These are phyloP conservation scores for Dactylellina parvicollis DNA, from an alignment of 2,329 filamentous ascomycete species.

Conservation along the genomic window DNA sequence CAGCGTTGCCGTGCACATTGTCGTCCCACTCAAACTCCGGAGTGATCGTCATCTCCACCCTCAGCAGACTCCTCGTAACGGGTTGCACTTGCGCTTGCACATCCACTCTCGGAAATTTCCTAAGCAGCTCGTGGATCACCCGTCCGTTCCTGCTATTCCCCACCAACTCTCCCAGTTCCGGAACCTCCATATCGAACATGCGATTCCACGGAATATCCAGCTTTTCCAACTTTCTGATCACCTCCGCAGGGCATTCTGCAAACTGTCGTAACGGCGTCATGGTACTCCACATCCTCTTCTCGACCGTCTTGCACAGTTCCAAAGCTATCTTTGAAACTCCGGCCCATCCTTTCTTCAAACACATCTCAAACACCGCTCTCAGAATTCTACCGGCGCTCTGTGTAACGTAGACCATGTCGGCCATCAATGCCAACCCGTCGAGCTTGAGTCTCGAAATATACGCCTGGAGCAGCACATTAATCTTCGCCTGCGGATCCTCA, in stretches of 20 bases:
- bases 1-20: constrained; percentile 82
- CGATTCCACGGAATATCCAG: constrained; percentile 93
- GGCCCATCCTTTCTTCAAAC: constrained; percentile 96
- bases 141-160: constrained; percentile 74
- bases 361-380: constrained; percentile 94
- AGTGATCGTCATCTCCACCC: constrained; percentile 87
- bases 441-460: constrained; percentile 95
- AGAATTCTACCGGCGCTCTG: constrained; percentile 97
- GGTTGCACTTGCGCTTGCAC: constrained; percentile 94
- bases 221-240: constrained; percentile 89
- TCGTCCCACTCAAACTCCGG: constrained; percentile 98
- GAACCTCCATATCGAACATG: constrained; percentile 96
- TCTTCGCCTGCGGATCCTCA: constrained; percentile 95
- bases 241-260: constrained; percentile 77
- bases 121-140: constrained; percentile 83
- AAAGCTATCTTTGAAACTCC: constrained; percentile 90
- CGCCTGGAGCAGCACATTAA: constrained; percentile 95
- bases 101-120: constrained; percentile 92
- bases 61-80: constrained; percentile 90
- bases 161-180: constrained; percentile 61
- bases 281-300: constrained; percentile 99
- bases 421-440: constrained; percentile 94
- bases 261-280: constrained; percentile 97
- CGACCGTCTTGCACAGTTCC: constrained; percentile 97
- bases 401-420: constrained; percentile 97